Evolutionary conservation across 345 rosid species (phyloP).

Genomic region (Hibiscus tridactylites): DNA sequence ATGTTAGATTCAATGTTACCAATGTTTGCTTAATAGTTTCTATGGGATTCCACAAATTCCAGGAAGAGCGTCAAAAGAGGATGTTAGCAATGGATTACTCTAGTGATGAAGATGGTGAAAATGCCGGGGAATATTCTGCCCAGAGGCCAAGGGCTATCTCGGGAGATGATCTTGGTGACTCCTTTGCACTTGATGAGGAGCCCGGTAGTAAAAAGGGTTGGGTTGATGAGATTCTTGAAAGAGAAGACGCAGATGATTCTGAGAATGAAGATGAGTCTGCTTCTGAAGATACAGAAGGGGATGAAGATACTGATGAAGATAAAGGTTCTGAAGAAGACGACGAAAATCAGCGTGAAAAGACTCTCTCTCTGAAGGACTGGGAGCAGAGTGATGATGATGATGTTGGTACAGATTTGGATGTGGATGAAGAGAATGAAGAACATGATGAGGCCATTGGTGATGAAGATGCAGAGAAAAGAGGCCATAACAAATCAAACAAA

Average conservation of each 20-base stretch:
- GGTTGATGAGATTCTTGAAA: constrained; percentile 81
- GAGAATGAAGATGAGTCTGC: constrained; percentile 48
- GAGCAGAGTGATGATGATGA: constrained; percentile 85
- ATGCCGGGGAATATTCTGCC: constrained; percentile 27
- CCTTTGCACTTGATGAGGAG: constrained; percentile 61
- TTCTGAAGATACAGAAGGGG: constrained; percentile 49
- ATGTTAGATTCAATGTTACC: neutral
- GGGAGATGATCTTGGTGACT: constrained; percentile 93
- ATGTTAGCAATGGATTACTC: constrained; percentile 65
- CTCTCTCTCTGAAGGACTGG: constrained; percentile 56
- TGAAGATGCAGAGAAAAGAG: constrained; percentile 12
- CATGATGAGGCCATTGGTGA: neutral
- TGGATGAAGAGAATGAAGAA: constrained; percentile 23
- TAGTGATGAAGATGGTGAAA: constrained; percentile 69
- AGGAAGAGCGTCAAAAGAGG: constrained; percentile 83
- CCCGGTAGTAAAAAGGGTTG: constrained; percentile 50
- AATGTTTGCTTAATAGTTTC: neutral
- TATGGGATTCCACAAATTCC: constrained; percentile 10
- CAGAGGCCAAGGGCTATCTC: constrained; percentile 41
- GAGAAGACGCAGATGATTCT: constrained; percentile 40
- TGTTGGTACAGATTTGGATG: constrained; percentile 49
- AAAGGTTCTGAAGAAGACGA: constrained; percentile 53
- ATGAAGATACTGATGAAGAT: constrained; percentile 33
- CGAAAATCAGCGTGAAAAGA: constrained; percentile 22
- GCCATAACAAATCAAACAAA: constrained; percentile 26